Conservation (phyloP, 257 asterid genomes). For the Fraxinus anomala region DNA sequence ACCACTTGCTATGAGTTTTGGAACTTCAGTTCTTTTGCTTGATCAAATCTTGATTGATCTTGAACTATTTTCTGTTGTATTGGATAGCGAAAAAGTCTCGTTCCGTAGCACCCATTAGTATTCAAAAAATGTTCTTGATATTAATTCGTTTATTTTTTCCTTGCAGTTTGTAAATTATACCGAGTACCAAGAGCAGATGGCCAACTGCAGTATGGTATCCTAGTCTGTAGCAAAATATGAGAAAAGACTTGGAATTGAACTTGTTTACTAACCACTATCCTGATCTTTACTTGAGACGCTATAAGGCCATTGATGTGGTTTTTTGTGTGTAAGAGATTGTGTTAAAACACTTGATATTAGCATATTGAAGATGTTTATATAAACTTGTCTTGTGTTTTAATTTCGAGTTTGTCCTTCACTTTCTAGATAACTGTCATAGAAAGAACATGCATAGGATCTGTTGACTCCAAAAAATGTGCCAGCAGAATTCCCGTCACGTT, state of each 20-base stretch:
- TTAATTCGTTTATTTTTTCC: neutral
- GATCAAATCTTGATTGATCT: neutral
- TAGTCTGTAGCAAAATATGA: neutral
- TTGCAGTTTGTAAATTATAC: slow-evolving; percentile 20
- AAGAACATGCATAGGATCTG: no score
- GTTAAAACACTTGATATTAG: neutral
- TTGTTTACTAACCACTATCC: neutral
- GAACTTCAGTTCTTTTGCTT: neutral
- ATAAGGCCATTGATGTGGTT: neutral
- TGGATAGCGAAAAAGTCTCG: neutral
- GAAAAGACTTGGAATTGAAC: neutral
- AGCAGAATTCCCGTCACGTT: no score
- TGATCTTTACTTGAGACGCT: neutral
- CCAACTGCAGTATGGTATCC: neutral
- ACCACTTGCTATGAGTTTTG: neutral
- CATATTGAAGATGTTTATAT: neutral
- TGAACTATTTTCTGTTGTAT: neutral
- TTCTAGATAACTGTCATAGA: no score
- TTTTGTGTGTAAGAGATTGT: neutral
- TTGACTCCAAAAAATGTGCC: no score
- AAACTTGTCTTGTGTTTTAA: neutral
- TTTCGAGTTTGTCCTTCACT: neutral
- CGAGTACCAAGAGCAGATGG: neutral
- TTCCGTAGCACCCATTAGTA: neutral
- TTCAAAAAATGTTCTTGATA: neutral